These are phyloP conservation scores for Ustilago hordei DNA, from an alignment of 1,284 basidiomycete genomes.

Conservation along the genomic window DNA sequence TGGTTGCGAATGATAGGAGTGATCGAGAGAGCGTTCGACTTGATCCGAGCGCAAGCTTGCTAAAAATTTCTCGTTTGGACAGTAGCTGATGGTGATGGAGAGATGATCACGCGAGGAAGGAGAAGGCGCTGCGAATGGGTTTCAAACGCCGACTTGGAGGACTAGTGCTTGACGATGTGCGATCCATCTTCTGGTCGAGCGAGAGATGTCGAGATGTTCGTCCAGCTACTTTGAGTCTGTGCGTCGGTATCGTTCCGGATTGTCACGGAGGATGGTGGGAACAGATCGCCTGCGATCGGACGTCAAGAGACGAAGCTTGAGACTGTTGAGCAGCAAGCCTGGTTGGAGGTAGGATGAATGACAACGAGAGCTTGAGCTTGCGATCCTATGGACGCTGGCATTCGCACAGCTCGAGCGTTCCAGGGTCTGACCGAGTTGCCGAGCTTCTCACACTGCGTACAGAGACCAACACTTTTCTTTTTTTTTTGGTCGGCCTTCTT, in stretches of 20 bases:
- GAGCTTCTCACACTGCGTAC: not conserved
- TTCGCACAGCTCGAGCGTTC: not conserved
- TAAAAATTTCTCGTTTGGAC: not conserved
- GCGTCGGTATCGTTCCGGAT: not conserved
- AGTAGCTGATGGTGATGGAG: constrained; percentile 11
- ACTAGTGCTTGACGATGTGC: not conserved
- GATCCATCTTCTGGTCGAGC: not conserved
- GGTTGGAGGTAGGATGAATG: not conserved
- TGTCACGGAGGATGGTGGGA: constrained; percentile 4
- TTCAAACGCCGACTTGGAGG: not conserved
- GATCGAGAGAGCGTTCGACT: not conserved
- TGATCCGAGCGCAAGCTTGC: not conserved
- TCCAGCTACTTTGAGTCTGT: not conserved
- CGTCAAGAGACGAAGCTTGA: constrained; percentile 6
- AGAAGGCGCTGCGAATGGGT: not conserved
- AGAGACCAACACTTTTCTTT: constrained; percentile 39
- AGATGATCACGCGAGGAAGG: not conserved
- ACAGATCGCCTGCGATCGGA: not conserved
- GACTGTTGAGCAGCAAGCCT: not conserved
- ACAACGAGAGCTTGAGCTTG: constrained; percentile 10
- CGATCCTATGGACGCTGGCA: constrained; percentile 9
- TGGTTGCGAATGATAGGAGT: not conserved
- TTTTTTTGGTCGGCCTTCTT: constrained; percentile 3
- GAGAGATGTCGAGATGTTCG: constrained; percentile 15
- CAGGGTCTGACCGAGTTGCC: constrained; percentile 4